Percentiles rank a stretch among this genome's conserved stretches.
phyloP scores from a whole-genome alignment of 106 monocot genomes.

The Apostasia ramifera region DNA sequence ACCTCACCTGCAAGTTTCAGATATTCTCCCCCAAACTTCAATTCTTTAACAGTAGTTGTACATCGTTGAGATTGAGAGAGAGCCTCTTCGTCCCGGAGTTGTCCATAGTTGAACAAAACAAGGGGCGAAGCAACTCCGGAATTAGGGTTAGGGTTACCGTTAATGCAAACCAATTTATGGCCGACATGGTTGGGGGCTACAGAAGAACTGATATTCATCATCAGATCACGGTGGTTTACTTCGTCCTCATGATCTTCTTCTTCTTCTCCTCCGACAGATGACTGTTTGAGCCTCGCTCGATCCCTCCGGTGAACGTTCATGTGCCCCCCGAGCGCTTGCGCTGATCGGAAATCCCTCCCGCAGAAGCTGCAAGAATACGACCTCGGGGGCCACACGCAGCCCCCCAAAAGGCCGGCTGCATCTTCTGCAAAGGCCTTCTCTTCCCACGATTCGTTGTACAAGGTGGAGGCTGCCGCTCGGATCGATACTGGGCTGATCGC shows the following conservation, averaged over 20 bases:
- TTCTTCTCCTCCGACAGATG: slow-evolving; percentile 17
- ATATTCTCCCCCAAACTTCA: slow-evolving; percentile 5
- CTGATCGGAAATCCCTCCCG: slow-evolving; percentile 58
- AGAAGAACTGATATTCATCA: background rate
- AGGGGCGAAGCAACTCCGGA: background rate
- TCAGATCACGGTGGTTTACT: background rate
- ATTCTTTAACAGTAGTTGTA: slow-evolving; percentile 1
- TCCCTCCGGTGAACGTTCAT: slow-evolving; percentile 72
- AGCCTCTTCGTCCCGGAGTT: no score
- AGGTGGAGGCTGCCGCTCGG: background rate
- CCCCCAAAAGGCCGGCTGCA: slow-evolving; percentile 30
- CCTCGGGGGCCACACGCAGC: slow-evolving; percentile 59
- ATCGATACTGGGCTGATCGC: background rate
- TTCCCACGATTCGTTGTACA: slow-evolving; percentile 39
- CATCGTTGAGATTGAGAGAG: no score
- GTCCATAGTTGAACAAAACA: no score
- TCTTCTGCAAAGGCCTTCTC: slow-evolving; percentile 58
- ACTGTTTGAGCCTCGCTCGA: slow-evolving; percentile 43
- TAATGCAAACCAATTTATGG: background rate
- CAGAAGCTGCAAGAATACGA: slow-evolving; percentile 68
- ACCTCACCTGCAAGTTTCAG: background rate
- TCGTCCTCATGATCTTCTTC: slow-evolving; percentile 2
- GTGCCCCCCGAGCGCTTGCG: slow-evolving; percentile 60
- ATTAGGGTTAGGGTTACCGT: slow-evolving; percentile 15
- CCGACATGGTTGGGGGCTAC: background rate